phyloP scores from a whole-genome alignment of 2,329 filamentous ascomycete genomes.

The Cephalotrichum gorgonifer region DNA sequence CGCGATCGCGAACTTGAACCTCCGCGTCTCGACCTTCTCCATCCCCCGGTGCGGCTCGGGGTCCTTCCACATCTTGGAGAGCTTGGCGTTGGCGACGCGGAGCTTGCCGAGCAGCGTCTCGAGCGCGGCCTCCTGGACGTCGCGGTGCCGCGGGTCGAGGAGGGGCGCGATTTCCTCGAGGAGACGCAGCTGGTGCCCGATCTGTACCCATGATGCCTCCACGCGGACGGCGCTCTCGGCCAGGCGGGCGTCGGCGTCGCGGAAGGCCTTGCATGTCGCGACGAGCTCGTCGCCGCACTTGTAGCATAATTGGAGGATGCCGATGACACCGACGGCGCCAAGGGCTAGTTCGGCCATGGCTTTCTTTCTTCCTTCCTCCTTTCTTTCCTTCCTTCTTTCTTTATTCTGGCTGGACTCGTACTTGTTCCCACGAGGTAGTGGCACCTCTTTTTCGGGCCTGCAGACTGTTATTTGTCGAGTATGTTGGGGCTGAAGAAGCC shows the following conservation, averaged over 20 bases:
- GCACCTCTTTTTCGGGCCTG: too few relatives aligned
- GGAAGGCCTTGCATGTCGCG: constrained; percentile 5
- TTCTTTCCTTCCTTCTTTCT: too few relatives aligned
- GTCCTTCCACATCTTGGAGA: constrained; percentile 3
- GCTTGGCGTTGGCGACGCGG: constrained; percentile 6
- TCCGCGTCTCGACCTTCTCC: neutral
- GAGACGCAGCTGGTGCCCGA: constrained; percentile 11
- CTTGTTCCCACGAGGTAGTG: too few relatives aligned
- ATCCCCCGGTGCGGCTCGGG: neutral
- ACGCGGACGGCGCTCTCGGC: constrained; percentile 10
- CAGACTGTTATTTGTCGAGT: too few relatives aligned
- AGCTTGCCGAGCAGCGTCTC: constrained; percentile 11
- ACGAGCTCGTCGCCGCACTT: constrained; percentile 6
- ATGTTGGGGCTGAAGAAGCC: too few relatives aligned
- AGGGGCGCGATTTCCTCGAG: constrained; percentile 7
- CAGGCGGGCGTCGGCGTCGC: constrained; percentile 5
- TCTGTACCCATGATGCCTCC: constrained; percentile 11
- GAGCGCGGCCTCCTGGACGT: constrained; percentile 10
- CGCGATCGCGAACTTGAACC: constrained; percentile 2
- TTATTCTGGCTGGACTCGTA: too few relatives aligned
- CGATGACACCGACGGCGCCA: constrained; percentile 5
- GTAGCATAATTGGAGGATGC: constrained; percentile 6
- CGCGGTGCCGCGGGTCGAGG: constrained; percentile 10
- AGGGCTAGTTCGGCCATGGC: too few relatives aligned
- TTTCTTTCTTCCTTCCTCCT: too few relatives aligned